Base-by-base conservation (phyloP, 495 filamentous ascomycete genomes). In the Podospora fimiseda region DNA sequence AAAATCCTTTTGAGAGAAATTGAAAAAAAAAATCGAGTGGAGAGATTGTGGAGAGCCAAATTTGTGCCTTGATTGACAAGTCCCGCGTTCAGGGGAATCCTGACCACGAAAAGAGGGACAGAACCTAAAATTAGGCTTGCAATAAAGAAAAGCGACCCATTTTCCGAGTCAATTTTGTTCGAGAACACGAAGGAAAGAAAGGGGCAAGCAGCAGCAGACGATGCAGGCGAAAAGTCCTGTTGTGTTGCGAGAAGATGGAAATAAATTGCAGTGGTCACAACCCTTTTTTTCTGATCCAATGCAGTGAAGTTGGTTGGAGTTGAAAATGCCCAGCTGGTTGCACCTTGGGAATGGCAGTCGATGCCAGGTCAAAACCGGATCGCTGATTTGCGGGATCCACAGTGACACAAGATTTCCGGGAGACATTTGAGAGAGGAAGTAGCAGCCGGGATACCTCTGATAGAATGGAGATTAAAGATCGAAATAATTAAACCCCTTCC, bases 391-490 rank as follows among this genome's bases (percentile, higher is more conserved):
- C 22, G 21, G 44, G 20, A 7, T n/a, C 44, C 21, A 27, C 44
- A 47, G 23, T 47, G 44, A 47, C 44, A 47, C 44, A 47, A 33
- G 44, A 20, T 33, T 30, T 3, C 21, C 15, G 20, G 21, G n/a
- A 7, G 27, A 11, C 44, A 20, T n/a, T 15, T 22, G 24, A 45
- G 24, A 13, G 21, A 22, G 33, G 43, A 45, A 22, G 21, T 22
- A 22, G 19, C 20, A 47, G 33, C 44, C 44, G 11, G 44, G 44
- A 47, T 47, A 23, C 44, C 44, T 47, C 23, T 47, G 44, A 47
- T 47, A n/a, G 23, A 23, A 47, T 47, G 6, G 44, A 47, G 13
- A 47, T 47, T 47, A 47, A 47, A 47, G 33, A 33, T n/a, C 27
- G 27, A 33, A 33, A 33, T 33, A 33, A 33, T n/a, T n/a, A n/a